Evolutionary conservation across 257 asterid species (phyloP), one percentile per base, ranked within the genome.

Genomic region (Gynochthodes officinalis): DNA sequence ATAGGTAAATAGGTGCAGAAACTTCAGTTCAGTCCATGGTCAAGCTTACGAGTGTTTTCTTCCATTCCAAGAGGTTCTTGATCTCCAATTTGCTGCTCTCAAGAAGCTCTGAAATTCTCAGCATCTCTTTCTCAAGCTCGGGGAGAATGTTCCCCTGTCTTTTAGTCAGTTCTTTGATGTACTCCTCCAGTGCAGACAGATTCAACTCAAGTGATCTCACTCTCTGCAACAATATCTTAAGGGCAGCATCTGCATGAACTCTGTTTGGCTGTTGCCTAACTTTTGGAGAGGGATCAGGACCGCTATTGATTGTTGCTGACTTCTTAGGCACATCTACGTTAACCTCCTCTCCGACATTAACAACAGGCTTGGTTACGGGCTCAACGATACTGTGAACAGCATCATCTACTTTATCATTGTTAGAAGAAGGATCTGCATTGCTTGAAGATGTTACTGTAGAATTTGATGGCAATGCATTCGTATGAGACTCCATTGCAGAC

Each of bases 181-280:
- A 95, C 84, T 95, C 96, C 88, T 95, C 99, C 73, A 95, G 78
- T 71, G 85, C 86, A 21, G 96, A 84, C 69, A 95, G 76, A 71
- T 90, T 92, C 74, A 84, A 64, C 85, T 95, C 99, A 12, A 95
- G 95, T 10, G 88, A 83, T 79, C 97, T 85, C 69, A 95, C 98
- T 84, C 90, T 89, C 83, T 95, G 99, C 73, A 95, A 73, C 69
- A 95, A 79, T 44, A 95, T 90, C 81, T 89, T 95, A n/a, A 95
- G 78, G 42, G 91, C 97, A 57, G 91, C 95, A 89, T 95, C 99
- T 0, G 93, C 91, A n/a, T 91, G 99, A 74, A 85, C 80, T 76
- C 97, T 88, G 78, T 80, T 85, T 11, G 89, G 75, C 57, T 77
- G 90, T 77, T 86, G 89, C 80, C 84, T 87, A 49, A 79, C 82